Evolutionary conservation across 306 rosid genomes (phyloP).

Genomic region (Luffa acutangula): DNA sequence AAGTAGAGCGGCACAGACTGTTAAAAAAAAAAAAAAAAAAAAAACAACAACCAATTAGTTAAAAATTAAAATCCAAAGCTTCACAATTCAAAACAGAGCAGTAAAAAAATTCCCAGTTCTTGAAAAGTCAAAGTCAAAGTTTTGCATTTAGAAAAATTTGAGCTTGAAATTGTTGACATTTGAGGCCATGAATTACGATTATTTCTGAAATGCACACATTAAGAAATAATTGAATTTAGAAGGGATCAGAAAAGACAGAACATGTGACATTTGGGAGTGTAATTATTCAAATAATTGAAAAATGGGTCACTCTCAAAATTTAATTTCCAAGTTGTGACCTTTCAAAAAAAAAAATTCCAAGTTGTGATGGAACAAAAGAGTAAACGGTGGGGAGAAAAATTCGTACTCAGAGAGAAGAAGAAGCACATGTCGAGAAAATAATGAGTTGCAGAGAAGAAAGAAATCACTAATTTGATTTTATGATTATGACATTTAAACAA

Average conservation of each 20-base stretch:
- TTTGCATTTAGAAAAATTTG: no score
- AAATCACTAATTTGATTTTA: background rate
- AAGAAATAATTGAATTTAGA: background rate
- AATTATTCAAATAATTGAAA: background rate
- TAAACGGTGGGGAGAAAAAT: background rate
- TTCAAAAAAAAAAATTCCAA: no score
- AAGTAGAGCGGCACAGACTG: conserved; percentile 20
- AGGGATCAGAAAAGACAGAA: background rate
- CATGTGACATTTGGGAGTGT: background rate
- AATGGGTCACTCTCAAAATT: background rate
- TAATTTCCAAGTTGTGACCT: background rate
- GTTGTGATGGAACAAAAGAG: background rate
- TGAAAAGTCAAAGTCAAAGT: background rate
- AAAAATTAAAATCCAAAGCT: background rate
- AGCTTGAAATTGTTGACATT: no score
- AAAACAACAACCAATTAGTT: background rate
- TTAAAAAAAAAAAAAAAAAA: background rate
- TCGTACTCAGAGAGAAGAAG: no score
- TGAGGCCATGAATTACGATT: no score
- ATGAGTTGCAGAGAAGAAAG: background rate
- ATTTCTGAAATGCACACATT: background rate
- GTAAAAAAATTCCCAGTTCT: background rate
- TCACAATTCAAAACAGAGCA: background rate
- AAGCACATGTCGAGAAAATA: background rate
- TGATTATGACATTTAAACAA: background rate